These are phyloP conservation scores for Apiospora arundinis DNA, from an alignment of 2,329 filamentous ascomycete species.

Conservation along the genomic window DNA sequence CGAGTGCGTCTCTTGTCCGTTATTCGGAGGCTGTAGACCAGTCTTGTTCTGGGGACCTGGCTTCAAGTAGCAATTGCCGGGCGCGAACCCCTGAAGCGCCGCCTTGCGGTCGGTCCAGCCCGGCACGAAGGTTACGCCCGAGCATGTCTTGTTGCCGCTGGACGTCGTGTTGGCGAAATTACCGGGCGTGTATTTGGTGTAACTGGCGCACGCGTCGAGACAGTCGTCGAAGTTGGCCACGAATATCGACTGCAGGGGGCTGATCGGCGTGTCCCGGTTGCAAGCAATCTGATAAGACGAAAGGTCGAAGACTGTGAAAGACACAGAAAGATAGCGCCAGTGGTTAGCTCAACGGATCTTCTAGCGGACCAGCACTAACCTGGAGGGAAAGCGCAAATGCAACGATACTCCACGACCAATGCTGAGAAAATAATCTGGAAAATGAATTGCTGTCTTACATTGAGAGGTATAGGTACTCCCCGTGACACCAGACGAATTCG, in stretches of 20 bases:
- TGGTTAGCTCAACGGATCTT: slow-evolving; percentile 25
- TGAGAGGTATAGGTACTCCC: slow-evolving; percentile 48
- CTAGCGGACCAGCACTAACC: neutral
- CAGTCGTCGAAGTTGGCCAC: slow-evolving; percentile 50
- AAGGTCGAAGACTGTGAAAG: slow-evolving; percentile 43
- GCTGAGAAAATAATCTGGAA: neutral
- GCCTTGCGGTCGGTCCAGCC: slow-evolving; percentile 47
- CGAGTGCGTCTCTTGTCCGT: slow-evolving; percentile 45
- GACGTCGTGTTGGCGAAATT: slow-evolving; percentile 34
- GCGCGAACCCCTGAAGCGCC: slow-evolving; percentile 42
- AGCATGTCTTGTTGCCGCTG: slow-evolving; percentile 44
- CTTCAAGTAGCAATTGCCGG: slow-evolving; percentile 55
- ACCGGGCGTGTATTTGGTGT: slow-evolving; percentile 39
- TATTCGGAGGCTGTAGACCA: slow-evolving; percentile 39
- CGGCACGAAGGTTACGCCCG: slow-evolving; percentile 49
- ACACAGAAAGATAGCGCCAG: neutral
- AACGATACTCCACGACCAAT: neutral
- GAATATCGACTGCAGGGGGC: slow-evolving; percentile 49
- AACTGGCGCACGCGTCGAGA: slow-evolving; percentile 55
- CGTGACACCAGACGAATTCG: slow-evolving; percentile 41
- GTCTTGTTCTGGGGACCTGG: slow-evolving; percentile 43
- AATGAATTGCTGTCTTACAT: slow-evolving; percentile 35
- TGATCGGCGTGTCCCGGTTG: slow-evolving; percentile 48
- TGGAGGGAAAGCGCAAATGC: neutral
- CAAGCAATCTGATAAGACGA: slow-evolving; percentile 50